Conservation (phyloP, 306 rosid species). For the Delonix regia region DNA sequence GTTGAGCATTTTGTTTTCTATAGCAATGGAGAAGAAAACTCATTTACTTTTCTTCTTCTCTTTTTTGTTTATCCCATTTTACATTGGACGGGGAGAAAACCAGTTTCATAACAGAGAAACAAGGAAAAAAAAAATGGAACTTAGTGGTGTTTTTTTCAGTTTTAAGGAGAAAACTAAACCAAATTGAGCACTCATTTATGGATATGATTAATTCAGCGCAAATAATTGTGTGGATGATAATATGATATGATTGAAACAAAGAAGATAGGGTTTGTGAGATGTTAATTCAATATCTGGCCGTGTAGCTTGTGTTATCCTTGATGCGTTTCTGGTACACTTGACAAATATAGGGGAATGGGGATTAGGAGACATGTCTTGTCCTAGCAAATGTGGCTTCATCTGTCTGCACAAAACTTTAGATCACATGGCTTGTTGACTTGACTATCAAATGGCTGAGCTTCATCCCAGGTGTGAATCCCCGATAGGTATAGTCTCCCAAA, state of each 20-base stretch:
- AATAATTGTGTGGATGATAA: background rate
- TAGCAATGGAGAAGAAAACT: background rate
- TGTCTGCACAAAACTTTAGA: background rate
- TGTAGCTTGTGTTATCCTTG: background rate
- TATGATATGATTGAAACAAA: background rate
- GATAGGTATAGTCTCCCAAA: background rate
- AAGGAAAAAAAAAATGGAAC: background rate
- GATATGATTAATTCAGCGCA: background rate
- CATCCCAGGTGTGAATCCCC: background rate
- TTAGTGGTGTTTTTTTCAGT: background rate
- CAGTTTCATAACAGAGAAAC: background rate
- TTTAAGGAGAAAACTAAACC: background rate
- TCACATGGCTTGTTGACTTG: background rate
- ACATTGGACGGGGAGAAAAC: too few relatives aligned
- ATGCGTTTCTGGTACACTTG: background rate
- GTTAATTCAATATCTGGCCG: background rate
- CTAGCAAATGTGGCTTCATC: background rate
- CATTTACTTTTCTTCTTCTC: too few relatives aligned
- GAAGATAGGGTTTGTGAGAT: constrained; percentile 1
- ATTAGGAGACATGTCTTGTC: constrained; percentile 27
- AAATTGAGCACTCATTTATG: background rate
- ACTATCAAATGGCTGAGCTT: background rate
- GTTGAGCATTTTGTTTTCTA: constrained; percentile 3
- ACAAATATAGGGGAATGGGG: background rate
- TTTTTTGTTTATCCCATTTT: too few relatives aligned